Evolutionary conservation across 176 grass and related monocot genomes (phyloP), one percentile per base, ranked within the genome.

Genomic region (Bromus sterilis): DNA sequence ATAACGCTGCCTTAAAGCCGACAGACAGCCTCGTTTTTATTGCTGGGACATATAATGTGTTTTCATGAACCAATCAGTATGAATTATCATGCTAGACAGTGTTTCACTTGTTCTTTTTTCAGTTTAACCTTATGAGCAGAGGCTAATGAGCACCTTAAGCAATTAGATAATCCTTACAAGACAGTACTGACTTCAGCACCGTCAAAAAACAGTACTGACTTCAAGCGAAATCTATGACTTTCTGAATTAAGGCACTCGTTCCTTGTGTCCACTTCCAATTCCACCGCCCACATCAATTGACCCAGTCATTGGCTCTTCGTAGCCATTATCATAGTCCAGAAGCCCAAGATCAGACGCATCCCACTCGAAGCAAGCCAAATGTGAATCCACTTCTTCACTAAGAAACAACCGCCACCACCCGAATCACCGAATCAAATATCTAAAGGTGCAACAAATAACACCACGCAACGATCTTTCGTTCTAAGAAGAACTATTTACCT

Each of bases 61-160:
- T 5, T 4, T 61, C 68, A 33, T 71, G 48, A 42, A 46, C 35
- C 48, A 18, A 14, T 39, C 56, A 60, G 71, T 26, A 48, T 6
- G 59, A 66, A 65, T 4, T 82, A 82, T 24, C 40, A 70, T 78
- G 64, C 10, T 41, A 63, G 35, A 29, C 21, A 55, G 61, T 84
- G 73, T 76, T 76, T 68, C 69, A 73, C 41, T 20, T 73, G 42
- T 31, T 3, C 46, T 51, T 53, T 2, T 7, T 44, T 46, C 68
- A 46, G 4, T 2, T 73, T 20, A 75, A 35, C 69, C 61, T 6
- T 32, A 10, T 69, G 13, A 53, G 14, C 9, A 77, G 9, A 26
- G 26, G 12, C 10, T 76, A 34, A 51, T 29, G 33, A 40, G 43
- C 35, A 44, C 28, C 7, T 6, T 12, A 67, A 42, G 34, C 10